phyloP scores from a whole-genome alignment of 371 early-diverging fungal genomes.

The Mortierella sp. region DNA sequence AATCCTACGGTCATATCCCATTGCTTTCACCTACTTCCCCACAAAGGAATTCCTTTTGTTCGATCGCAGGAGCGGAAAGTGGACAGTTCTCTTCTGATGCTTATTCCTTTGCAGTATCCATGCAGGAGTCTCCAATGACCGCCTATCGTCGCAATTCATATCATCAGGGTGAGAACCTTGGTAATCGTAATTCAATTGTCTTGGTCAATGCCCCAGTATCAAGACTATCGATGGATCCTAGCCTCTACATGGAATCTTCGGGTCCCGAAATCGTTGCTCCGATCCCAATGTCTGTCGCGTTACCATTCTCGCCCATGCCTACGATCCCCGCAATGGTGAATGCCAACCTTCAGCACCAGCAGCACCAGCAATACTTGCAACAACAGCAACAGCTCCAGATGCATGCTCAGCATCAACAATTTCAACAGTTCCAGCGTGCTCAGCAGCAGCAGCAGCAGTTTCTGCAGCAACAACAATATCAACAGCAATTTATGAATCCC shows the following conservation, averaged over 20 bases:
- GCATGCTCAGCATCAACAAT: conserved; percentile 23
- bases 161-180: conserved; percentile 8
- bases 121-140: conserved; percentile 5
- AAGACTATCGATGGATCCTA: conserved; percentile 17
- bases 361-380: conserved; percentile 19
- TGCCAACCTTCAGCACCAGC: conserved; percentile 16
- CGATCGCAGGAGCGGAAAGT: background rate
- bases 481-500: conserved; percentile 6
- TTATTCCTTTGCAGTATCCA: background rate
- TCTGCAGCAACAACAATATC: conserved; percentile 10
- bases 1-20: background rate
- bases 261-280: background rate
- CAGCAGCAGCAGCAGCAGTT: conserved; percentile 9
- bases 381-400: conserved; percentile 6
- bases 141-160: conserved; percentile 14
- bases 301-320: background rate
- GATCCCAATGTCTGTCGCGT: background rate
- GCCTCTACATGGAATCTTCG: conserved; percentile 1
- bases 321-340: background rate
- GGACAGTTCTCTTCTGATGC: background rate
- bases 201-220: background rate
- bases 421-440: conserved; percentile 12
- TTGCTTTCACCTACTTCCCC: conserved; percentile 4
- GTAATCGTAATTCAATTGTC: conserved; percentile 1
- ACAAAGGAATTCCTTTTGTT: conserved; percentile 1